Conservation (phyloP, 2,329 filamentous ascomycete genomes). For the Zymoseptoria ardabiliae region DNA sequence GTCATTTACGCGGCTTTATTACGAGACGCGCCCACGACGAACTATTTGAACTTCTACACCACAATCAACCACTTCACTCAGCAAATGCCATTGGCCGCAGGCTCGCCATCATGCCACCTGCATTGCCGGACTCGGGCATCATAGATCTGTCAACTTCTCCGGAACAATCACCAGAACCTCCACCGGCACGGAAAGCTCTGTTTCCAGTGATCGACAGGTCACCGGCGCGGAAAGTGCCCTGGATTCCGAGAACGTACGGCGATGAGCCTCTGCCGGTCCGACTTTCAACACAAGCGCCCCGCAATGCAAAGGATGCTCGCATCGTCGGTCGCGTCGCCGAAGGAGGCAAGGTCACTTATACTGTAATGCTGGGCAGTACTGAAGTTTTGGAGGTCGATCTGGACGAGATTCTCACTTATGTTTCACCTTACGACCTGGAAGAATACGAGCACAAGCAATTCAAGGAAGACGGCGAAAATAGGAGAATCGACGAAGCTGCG, state of each 20-base stretch:
- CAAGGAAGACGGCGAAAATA: constrained; percentile 20
- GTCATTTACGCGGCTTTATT: background rate
- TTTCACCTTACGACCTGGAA: constrained; percentile 29
- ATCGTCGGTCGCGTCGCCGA: constrained; percentile 23
- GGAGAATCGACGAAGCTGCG: constrained; percentile 13
- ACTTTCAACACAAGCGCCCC: constrained; percentile 22
- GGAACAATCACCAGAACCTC: background rate
- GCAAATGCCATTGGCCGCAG: background rate
- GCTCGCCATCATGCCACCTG: background rate
- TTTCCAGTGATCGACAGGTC: background rate
- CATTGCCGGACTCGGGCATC: background rate
- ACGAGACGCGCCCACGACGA: background rate
- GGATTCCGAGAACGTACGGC: constrained; percentile 6
- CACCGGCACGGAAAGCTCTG: background rate
- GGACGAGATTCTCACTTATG: constrained; percentile 28
- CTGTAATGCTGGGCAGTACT: constrained; percentile 23
- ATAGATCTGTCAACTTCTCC: background rate
- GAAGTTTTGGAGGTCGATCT: constrained; percentile 21
- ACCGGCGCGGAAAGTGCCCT: background rate
- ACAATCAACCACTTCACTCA: background rate
- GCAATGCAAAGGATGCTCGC: constrained; percentile 10
- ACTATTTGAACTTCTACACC: background rate
- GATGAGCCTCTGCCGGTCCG: constrained; percentile 19
- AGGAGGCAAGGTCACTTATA: constrained; percentile 18
- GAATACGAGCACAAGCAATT: constrained; percentile 28